Percentiles rank a stretch among this genome's conserved stretches.
Evolutionary conservation across 1,284 basidiomycete species (phyloP).

Genomic region (Paramarasmius palmivorus): DNA sequence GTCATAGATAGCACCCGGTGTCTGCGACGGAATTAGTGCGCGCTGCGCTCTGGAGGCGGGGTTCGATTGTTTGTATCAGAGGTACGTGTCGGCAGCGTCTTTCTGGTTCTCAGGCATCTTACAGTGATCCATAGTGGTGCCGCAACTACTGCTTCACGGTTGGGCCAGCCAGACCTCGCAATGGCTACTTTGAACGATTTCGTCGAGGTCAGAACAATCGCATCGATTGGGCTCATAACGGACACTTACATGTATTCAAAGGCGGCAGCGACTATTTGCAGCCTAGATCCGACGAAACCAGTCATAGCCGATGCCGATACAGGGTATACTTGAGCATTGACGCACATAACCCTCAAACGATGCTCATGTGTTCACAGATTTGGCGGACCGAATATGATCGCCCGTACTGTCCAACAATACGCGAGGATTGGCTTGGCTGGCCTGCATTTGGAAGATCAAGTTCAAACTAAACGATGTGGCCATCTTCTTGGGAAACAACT

Average conservation of each 20-base stretch:
- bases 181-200: slow-evolving; percentile 59
- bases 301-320: slow-evolving; percentile 53
- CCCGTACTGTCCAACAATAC: slow-evolving; percentile 46
- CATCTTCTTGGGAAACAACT: slow-evolving; percentile 50
- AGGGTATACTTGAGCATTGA: slow-evolving; percentile 28
- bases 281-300: slow-evolving; percentile 32
- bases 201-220: slow-evolving; percentile 26
- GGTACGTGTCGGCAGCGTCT: slow-evolving; percentile 24
- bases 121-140: slow-evolving; percentile 38
- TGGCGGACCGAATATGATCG: slow-evolving; percentile 48
- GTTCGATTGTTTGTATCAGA: slow-evolving; percentile 60
- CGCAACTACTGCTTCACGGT: slow-evolving; percentile 54
- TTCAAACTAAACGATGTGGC: slow-evolving; percentile 48
- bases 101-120: neutral
- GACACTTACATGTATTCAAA: slow-evolving; percentile 10
- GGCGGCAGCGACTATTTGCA: slow-evolving; percentile 40
- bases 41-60: slow-evolving; percentile 61
- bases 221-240: slow-evolving; percentile 11
- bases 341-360: neutral
- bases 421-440: slow-evolving; percentile 47
- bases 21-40: slow-evolving; percentile 64
- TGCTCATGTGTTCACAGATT: slow-evolving; percentile 27
- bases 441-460: slow-evolving; percentile 54
- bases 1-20: slow-evolving; percentile 49
- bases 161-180: slow-evolving; percentile 57